These are phyloP conservation scores for Gnaphalium uliginosum DNA, from an alignment of 129 eudicot species.

Conservation along the genomic window DNA sequence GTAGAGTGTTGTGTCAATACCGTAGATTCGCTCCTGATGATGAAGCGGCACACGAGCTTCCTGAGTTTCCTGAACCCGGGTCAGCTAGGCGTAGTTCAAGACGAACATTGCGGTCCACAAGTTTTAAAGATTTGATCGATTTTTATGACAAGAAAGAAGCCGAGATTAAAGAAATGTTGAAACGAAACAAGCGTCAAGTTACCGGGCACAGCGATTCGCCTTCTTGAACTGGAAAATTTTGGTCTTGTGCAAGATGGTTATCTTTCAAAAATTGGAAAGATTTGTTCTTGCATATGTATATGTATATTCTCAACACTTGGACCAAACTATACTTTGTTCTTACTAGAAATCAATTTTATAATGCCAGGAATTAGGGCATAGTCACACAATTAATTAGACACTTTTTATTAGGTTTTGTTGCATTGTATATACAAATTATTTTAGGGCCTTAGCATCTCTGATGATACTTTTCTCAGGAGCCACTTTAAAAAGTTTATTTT, in stretches of 20 bases:
- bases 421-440: neutral
- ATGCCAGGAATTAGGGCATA: constrained; percentile 13
- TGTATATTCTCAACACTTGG: constrained; percentile 22
- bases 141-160: constrained; percentile 73
- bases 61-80: constrained; percentile 48
- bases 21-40: constrained; percentile 49
- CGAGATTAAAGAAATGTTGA: constrained; percentile 61
- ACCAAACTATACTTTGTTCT: constrained; percentile 3
- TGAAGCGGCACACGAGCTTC: constrained; percentile 41
- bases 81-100: constrained; percentile 37
- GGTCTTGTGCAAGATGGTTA: constrained; percentile 19
- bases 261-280: constrained; percentile 23
- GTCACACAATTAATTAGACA: constrained; percentile 1
- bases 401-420: neutral
- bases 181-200: constrained; percentile 36
- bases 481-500: no score
- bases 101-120: constrained; percentile 34
- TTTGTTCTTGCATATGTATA: constrained; percentile 16
- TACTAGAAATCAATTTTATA: constrained; percentile 9
- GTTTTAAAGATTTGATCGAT: constrained; percentile 57
- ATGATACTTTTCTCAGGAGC: no score
- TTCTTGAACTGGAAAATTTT: constrained; percentile 19
- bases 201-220: constrained; percentile 44
- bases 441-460: neutral
- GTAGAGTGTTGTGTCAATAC: constrained; percentile 58